Percentiles rank a stretch among this genome's conserved stretches.
Evolutionary conservation across 2,329 filamentous ascomycete species (phyloP).

Genomic region (Alternaria sp.): DNA sequence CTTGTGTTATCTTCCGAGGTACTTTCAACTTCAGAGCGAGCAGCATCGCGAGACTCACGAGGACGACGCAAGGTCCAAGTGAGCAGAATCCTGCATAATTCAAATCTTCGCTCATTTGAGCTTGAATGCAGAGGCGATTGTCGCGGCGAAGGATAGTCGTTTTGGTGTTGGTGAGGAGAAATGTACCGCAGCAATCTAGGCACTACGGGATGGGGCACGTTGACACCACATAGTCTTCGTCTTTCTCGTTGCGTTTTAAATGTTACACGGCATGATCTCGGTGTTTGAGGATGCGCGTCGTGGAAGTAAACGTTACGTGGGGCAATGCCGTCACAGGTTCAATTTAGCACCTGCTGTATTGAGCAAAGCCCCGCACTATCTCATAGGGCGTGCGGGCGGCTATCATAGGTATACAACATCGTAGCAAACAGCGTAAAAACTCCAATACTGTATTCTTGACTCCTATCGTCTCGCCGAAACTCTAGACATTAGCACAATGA

Average conservation of each 20-base stretch:
- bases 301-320: constrained; percentile 5
- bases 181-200: too few relatives aligned
- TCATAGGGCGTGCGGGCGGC: constrained; percentile 11
- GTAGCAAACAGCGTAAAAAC: background rate
- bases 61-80: too few relatives aligned
- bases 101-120: too few relatives aligned
- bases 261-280: background rate
- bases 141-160: too few relatives aligned
- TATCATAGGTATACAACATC: constrained; percentile 8
- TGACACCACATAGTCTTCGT: background rate
- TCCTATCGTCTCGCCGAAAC: too few relatives aligned
- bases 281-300: background rate
- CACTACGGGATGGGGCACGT: background rate
- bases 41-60: too few relatives aligned
- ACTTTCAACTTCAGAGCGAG: too few relatives aligned
- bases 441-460: background rate
- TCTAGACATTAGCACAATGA: constrained; percentile 5
- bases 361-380: constrained; percentile 16
- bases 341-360: constrained; percentile 18
- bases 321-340: constrained; percentile 9
- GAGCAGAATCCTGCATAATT: too few relatives aligned
- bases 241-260: background rate
- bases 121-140: too few relatives aligned
- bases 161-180: too few relatives aligned
- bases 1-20: too few relatives aligned